phyloP scores from a whole-genome alignment of 176 grass and related monocot species.

The Leersia perrieri region DNA sequence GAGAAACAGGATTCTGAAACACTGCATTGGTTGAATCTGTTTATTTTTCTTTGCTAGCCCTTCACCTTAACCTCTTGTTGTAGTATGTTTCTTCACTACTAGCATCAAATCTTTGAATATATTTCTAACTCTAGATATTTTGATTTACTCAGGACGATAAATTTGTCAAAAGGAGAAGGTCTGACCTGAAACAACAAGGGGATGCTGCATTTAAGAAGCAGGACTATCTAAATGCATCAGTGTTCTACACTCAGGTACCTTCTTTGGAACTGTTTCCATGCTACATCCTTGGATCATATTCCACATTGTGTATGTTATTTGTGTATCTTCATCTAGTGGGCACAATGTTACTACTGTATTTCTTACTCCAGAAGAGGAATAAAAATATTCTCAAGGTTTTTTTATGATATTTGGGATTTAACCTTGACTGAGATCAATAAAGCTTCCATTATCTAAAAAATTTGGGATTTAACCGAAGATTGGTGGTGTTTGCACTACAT shows the following conservation, averaged over 20 bases:
- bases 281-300: background rate
- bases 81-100: background rate
- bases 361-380: background rate
- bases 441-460: too few species aligned
- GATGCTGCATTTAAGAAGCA: constrained; percentile 38
- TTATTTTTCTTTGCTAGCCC: background rate
- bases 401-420: background rate
- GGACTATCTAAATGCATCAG: constrained; percentile 36
- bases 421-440: too few species aligned
- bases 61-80: background rate
- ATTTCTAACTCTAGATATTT: constrained; percentile 8
- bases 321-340: background rate
- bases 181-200: constrained; percentile 32
- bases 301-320: background rate
- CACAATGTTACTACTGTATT: background rate
- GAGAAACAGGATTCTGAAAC: background rate
- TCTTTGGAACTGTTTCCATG: background rate
- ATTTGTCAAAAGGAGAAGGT: constrained; percentile 2
- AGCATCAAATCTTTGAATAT: background rate
- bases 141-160: constrained; percentile 24
- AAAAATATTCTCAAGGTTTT: background rate
- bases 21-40: background rate
- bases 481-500: background rate
- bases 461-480: background rate
- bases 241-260: constrained; percentile 4